Evolutionary conservation across 495 filamentous ascomycete species (phyloP).

Genomic region (Penicillium coffeae): DNA sequence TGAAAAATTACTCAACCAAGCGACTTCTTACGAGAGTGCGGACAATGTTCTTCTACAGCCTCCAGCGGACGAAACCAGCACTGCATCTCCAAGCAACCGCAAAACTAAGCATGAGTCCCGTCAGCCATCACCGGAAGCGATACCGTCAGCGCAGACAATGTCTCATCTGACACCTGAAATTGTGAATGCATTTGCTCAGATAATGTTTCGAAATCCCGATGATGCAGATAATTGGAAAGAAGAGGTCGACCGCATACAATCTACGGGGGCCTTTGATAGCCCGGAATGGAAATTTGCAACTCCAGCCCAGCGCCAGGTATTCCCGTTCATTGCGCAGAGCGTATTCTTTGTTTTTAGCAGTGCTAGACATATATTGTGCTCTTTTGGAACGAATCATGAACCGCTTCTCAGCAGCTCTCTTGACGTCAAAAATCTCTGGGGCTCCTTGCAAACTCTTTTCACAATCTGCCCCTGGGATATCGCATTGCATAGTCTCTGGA

Average conservation of each 20-base stretch:
- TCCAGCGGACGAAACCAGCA: constrained; percentile 6
- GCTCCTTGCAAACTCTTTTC: constrained; percentile 32
- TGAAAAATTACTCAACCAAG: constrained; percentile 34
- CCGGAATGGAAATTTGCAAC: constrained; percentile 39
- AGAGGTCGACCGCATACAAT: constrained; percentile 38
- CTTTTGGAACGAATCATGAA: constrained; percentile 52
- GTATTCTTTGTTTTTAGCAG: constrained; percentile 70
- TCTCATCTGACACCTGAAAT: constrained; percentile 43
- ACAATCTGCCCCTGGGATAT: constrained; percentile 47
- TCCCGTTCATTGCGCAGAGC: constrained; percentile 65
- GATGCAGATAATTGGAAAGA: constrained; percentile 40
- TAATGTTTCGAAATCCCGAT: constrained; percentile 34
- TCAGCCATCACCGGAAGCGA: constrained; percentile 7
- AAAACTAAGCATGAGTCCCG: constrained; percentile 14
- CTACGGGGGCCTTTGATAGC: constrained; percentile 36
- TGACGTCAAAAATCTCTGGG: constrained; percentile 30
- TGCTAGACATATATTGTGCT: constrained; percentile 57
- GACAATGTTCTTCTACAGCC: constrained; percentile 5
- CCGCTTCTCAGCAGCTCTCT: constrained; percentile 13
- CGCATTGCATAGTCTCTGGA: constrained; percentile 75
- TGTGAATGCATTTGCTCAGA: constrained; percentile 32
- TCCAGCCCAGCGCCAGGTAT: constrained; percentile 35
- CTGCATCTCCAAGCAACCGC: constrained; percentile 18
- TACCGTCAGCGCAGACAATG: constrained; percentile 33
- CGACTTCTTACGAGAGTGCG: constrained; percentile 9